These are phyloP conservation scores for Ascosphaera apis DNA, from an alignment of 2,329 filamentous ascomycete species.

Conservation along the genomic window DNA sequence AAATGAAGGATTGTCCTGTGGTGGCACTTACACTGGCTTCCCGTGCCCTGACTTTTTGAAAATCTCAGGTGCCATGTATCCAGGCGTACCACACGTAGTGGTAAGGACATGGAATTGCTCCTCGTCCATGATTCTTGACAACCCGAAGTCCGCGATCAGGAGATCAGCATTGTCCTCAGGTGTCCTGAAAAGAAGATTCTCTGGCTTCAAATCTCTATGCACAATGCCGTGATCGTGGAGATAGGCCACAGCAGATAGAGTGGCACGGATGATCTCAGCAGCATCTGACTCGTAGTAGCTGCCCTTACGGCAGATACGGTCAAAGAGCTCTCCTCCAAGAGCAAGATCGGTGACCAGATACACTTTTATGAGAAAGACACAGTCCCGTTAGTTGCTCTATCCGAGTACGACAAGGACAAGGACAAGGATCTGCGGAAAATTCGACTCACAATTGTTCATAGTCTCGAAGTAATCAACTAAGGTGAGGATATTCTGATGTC, in stretches of 20 bases:
- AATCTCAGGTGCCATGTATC: constrained; percentile 98
- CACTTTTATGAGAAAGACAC: constrained; percentile 28
- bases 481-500: constrained; percentile 92
- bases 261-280: constrained; percentile 81
- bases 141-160: constrained; percentile 87
- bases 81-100: constrained; percentile 90
- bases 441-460: constrained; percentile 64
- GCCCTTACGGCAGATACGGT: constrained; percentile 94
- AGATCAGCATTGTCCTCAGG: constrained; percentile 96
- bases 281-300: constrained; percentile 97
- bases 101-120: constrained; percentile 95
- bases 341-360: constrained; percentile 96
- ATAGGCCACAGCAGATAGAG: constrained; percentile 91
- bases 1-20: background rate
- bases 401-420: background rate
- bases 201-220: constrained; percentile 89
- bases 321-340: constrained; percentile 87
- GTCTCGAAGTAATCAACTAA: constrained; percentile 99
- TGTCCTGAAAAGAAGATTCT: constrained; percentile 89
- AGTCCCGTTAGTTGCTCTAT: constrained; percentile 8
- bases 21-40: constrained; percentile 57
- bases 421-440: background rate
- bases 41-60: constrained; percentile 98
- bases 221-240: constrained; percentile 97
- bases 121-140: constrained; percentile 96